phyloP scores from a whole-genome alignment of 306 rosid species.

The Corylus americana region DNA sequence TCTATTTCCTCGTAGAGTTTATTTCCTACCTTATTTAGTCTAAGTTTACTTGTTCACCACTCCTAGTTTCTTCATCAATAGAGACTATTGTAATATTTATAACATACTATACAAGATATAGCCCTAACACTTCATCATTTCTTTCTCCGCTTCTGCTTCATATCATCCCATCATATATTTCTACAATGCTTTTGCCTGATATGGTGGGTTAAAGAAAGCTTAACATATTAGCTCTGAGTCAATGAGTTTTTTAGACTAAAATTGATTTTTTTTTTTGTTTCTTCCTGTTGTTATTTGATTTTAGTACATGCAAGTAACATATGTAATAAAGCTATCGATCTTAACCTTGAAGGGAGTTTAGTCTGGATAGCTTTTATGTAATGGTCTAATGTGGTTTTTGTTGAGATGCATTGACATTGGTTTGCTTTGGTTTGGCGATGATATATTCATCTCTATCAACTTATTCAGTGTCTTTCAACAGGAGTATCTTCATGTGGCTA shows the following conservation, averaged over 20 bases:
- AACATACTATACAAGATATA: too few relatives aligned
- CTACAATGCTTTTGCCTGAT: not conserved
- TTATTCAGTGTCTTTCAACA: not conserved
- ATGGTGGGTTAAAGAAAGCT: not conserved
- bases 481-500: not conserved
- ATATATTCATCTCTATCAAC: not conserved
- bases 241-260: not conserved
- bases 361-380: not conserved
- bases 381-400: constrained; percentile 5
- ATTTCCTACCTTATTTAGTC: too few relatives aligned
- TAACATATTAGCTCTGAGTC: not conserved
- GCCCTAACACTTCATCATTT: too few relatives aligned
- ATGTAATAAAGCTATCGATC: not conserved
- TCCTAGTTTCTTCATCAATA: too few relatives aligned
- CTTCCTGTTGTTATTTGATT: not conserved
- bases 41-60: too few relatives aligned
- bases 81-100: too few relatives aligned
- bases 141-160: too few relatives aligned
- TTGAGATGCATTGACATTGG: not conserved
- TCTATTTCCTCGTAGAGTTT: too few relatives aligned
- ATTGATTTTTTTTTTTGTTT: not conserved
- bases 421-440: constrained; percentile 11
- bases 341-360: not conserved
- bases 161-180: too few relatives aligned
- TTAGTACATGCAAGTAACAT: not conserved